phyloP scores from a whole-genome alignment of 495 filamentous ascomycete species.

The Trichoderma asperelloides region DNA sequence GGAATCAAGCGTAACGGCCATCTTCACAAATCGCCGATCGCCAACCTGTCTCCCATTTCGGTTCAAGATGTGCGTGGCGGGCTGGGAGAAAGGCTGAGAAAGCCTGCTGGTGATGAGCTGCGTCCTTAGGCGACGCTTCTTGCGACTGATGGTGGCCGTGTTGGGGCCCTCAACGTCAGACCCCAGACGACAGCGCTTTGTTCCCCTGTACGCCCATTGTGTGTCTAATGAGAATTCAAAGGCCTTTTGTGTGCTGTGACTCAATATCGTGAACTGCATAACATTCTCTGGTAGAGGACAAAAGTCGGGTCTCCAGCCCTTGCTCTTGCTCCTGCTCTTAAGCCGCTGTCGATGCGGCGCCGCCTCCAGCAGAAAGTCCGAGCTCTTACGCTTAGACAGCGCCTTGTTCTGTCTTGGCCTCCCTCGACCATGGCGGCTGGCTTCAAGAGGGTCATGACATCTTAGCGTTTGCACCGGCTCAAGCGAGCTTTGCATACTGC shows the following conservation, averaged over 20 bases:
- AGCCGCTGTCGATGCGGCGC: not conserved
- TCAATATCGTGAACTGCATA: not conserved
- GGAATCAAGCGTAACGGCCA: conserved; percentile 21
- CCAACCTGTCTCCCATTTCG: conserved; percentile 34
- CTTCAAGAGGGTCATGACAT: not conserved
- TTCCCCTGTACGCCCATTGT: not conserved
- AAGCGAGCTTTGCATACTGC: not conserved
- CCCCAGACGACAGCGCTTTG: conserved; percentile 49
- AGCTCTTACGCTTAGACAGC: not conserved
- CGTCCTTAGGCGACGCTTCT: conserved; percentile 58
- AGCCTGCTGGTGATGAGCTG: conserved; percentile 60
- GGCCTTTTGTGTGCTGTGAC: not conserved
- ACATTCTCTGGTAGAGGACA: not conserved
- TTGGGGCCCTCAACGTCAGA: conserved; percentile 55
- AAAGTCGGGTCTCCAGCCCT: not conserved
- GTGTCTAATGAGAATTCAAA: not conserved
- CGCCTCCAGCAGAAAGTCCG: conserved; percentile 1
- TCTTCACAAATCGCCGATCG: conserved; percentile 49
- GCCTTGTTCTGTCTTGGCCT: not conserved
- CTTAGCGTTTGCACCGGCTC: conserved; percentile 4
- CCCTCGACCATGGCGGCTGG: not conserved
- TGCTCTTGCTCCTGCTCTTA: not conserved
- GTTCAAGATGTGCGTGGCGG: conserved; percentile 59
- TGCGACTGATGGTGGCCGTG: conserved; percentile 41
- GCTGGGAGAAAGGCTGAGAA: conserved; percentile 56